Percentiles rank a stretch among this genome's conserved stretches.
phyloP scores from a whole-genome alignment of 75 land plant genomes.

The Larix kaempferi region DNA sequence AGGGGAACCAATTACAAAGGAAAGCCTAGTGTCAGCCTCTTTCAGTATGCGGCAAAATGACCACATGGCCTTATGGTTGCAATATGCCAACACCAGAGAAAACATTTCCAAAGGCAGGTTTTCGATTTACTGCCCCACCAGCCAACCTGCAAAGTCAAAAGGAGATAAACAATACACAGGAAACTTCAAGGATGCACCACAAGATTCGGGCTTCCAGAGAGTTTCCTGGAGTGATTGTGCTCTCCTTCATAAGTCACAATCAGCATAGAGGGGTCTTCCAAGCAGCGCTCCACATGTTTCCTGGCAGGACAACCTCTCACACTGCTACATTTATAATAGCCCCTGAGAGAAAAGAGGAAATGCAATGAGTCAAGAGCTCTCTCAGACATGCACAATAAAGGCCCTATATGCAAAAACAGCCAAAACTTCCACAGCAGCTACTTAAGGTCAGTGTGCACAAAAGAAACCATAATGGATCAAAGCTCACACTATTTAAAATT shows the following conservation, averaged over 20 bases:
- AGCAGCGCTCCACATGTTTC: constrained; percentile 77
- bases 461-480: too few relatives aligned
- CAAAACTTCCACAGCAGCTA: too few relatives aligned
- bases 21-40: not conserved
- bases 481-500: too few relatives aligned
- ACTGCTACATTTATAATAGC: constrained; percentile 91
- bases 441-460: too few relatives aligned
- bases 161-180: not conserved
- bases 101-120: not conserved
- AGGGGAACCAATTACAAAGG: not conserved
- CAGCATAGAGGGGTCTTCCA: constrained; percentile 81
- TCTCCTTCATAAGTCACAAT: constrained; percentile 89
- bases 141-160: not conserved
- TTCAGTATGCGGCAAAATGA: not conserved
- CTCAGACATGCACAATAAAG: not conserved
- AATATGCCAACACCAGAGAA: constrained; percentile 1
- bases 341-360: constrained; percentile 35
- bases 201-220: constrained; percentile 16
- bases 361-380: not conserved
- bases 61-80: not conserved
- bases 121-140: not conserved
- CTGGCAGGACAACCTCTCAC: constrained; percentile 91
- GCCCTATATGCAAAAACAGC: not conserved
- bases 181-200: constrained; percentile 9
- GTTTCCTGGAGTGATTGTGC: constrained; percentile 62